phyloP scores from a whole-genome alignment of 768 basidiomycete genomes.

The Suillus subluteus region DNA sequence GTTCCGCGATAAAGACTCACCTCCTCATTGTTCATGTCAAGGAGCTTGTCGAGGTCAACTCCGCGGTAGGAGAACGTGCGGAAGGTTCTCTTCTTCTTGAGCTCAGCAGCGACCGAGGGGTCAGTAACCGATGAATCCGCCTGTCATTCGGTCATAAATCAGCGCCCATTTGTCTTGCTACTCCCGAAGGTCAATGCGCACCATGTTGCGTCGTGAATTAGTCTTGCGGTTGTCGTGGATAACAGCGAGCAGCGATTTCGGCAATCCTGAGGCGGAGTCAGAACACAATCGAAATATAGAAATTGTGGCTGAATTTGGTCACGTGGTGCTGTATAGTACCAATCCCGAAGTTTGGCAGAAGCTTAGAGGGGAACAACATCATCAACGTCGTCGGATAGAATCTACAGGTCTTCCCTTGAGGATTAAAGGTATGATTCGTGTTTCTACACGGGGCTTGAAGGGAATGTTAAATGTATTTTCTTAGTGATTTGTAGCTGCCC shows the following conservation, averaged over 20 bases:
- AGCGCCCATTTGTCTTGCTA: not conserved
- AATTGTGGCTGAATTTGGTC: slow-evolving; percentile 45
- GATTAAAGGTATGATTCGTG: slow-evolving; percentile 68
- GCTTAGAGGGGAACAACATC: slow-evolving; percentile 23
- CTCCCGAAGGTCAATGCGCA: slow-evolving; percentile 16
- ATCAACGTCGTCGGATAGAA: slow-evolving; percentile 74
- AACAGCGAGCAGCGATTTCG: slow-evolving; percentile 17
- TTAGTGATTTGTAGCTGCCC: slow-evolving; percentile 94
- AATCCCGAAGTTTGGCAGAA: slow-evolving; percentile 17
- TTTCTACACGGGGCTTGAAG: not conserved
- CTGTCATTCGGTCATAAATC: slow-evolving; percentile 41
- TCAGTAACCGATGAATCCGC: slow-evolving; percentile 87
- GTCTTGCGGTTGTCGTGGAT: slow-evolving; percentile 32
- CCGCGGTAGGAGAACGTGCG: slow-evolving; percentile 99
- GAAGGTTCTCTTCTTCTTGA: slow-evolving; percentile 99
- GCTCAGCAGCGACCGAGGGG: slow-evolving; percentile 90
- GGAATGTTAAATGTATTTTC: slow-evolving; percentile 13
- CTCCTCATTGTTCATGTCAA: slow-evolving; percentile 95
- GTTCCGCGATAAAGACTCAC: slow-evolving; percentile 47
- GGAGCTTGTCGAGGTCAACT: slow-evolving; percentile 95
- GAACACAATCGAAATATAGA: slow-evolving; percentile 29
- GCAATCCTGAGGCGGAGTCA: slow-evolving; percentile 25
- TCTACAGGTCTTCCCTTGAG: slow-evolving; percentile 90
- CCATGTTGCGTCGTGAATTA: slow-evolving; percentile 38
- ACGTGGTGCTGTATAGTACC: slow-evolving; percentile 69